phyloP scores from a whole-genome alignment of 2,329 filamentous ascomycete genomes.

The Penicillium nordicum region DNA sequence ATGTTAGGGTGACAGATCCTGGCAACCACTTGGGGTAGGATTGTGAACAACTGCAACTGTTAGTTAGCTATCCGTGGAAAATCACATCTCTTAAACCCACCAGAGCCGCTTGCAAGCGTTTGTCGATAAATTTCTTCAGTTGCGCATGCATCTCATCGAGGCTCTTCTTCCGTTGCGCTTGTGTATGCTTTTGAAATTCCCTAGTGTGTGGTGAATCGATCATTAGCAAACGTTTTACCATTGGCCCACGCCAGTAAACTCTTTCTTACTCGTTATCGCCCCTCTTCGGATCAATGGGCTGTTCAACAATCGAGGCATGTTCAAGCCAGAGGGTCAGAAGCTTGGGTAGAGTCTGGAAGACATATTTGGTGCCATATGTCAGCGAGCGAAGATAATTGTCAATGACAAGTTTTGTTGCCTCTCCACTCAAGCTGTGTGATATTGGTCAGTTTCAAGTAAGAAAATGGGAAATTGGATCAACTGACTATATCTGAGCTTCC shows the following conservation, averaged over 20 bases:
- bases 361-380: conserved; percentile 86
- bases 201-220: conserved; percentile 22
- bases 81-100: conserved; percentile 25
- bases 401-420: conserved; percentile 81
- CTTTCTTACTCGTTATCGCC: conserved; percentile 44
- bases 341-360: conserved; percentile 90
- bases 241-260: not conserved
- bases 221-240: not conserved
- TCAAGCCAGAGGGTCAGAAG: conserved; percentile 93
- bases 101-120: conserved; percentile 47
- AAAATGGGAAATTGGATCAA: not conserved
- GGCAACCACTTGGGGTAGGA: conserved; percentile 91
- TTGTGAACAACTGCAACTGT: conserved; percentile 49
- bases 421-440: conserved; percentile 61
- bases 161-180: conserved; percentile 57
- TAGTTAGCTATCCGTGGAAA: conserved; percentile 10
- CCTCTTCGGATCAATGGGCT: conserved; percentile 51
- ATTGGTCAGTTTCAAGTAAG: conserved; percentile 26
- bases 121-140: conserved; percentile 70
- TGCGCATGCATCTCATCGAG: conserved; percentile 69
- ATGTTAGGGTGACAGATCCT: conserved; percentile 83
- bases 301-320: conserved; percentile 72
- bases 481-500: conserved; percentile 67
- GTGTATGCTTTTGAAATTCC: conserved; percentile 48
- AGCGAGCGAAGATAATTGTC: conserved; percentile 90